A percentile compares a stretch with the other conserved stretches of the same genome.
Conservation (phyloP, 305 asterid genomes). For the Rubia balearica region DNA sequence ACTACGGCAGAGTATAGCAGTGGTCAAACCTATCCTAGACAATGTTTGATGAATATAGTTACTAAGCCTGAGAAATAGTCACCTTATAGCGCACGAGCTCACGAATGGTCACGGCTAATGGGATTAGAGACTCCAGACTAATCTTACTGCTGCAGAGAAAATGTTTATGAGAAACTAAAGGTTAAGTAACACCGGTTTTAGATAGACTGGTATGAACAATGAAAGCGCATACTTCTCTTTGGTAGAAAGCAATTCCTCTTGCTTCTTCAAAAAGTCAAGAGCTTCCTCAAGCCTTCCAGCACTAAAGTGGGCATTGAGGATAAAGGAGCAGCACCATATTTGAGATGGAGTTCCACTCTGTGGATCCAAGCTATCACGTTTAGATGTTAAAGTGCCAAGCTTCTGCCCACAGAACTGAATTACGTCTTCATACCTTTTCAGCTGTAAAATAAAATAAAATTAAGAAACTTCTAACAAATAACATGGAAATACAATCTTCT, state of each 20-base stretch:
- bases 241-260: constrained; percentile 46
- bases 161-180: constrained; percentile 7
- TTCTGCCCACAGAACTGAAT: constrained; percentile 64
- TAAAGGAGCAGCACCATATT: constrained; percentile 58
- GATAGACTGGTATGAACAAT: neutral
- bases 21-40: too few relatives aligned
- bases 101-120: constrained; percentile 60
- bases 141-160: constrained; percentile 37
- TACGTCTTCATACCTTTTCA: constrained; percentile 74
- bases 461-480: neutral
- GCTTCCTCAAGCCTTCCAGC: constrained; percentile 90
- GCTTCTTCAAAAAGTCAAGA: constrained; percentile 59
- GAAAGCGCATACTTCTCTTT: constrained; percentile 39
- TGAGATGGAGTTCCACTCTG: constrained; percentile 47
- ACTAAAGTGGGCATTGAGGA: constrained; percentile 63
- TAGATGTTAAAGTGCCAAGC: constrained; percentile 39
- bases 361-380: constrained; percentile 35
- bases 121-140: constrained; percentile 54
- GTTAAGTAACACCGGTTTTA: neutral
- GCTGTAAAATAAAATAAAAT: constrained; percentile 39
- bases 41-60: too few relatives aligned
- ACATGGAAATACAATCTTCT: neutral
- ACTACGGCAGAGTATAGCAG: too few relatives aligned
- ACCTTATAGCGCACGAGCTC: constrained; percentile 80
- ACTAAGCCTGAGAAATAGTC: constrained; percentile 11